Evolutionary conservation across 169 alveolate species (phyloP).

Genomic region (Eimeria praecox): DNA sequence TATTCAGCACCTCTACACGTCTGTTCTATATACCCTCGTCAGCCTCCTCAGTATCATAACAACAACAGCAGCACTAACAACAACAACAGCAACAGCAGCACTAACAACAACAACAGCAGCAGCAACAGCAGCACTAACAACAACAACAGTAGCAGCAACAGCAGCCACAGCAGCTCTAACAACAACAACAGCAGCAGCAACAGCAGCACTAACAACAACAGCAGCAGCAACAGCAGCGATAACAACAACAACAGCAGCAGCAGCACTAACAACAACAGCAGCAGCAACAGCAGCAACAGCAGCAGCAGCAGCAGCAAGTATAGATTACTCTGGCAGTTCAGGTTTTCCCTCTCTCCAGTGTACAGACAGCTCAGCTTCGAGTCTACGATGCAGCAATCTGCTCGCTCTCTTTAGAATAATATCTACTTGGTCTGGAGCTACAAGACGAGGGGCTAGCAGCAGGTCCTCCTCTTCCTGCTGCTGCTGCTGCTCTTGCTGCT

Average conservation of each 20-base stretch:
- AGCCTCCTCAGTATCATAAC: neutral
- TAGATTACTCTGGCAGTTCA: constrained; percentile 67
- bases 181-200: constrained; percentile 27
- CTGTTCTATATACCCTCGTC: neutral
- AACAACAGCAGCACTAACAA: neutral
- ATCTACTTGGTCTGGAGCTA: constrained; percentile 28
- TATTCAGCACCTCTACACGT: neutral
- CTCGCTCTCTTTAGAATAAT: constrained; percentile 36
- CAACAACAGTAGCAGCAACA: neutral
- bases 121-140: neutral
- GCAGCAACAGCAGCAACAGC: neutral
- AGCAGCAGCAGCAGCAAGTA: constrained; percentile 24
- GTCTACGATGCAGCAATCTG: constrained; percentile 28
- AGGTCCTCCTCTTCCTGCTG: constrained; percentile 48
- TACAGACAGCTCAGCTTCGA: constrained; percentile 72
- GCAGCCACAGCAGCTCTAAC: neutral
- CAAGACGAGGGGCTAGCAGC: constrained; percentile 61
- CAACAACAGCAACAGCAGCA: neutral
- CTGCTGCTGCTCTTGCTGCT: neutral
- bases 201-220: neutral
- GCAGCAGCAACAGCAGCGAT: neutral
- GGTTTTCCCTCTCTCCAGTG: constrained; percentile 79
- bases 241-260: constrained; percentile 11
- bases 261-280: neutral
- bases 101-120: constrained; percentile 13